Evolutionary conservation across 495 filamentous ascomycete genomes (phyloP).

Genomic region (Cairneyella variabilis): DNA sequence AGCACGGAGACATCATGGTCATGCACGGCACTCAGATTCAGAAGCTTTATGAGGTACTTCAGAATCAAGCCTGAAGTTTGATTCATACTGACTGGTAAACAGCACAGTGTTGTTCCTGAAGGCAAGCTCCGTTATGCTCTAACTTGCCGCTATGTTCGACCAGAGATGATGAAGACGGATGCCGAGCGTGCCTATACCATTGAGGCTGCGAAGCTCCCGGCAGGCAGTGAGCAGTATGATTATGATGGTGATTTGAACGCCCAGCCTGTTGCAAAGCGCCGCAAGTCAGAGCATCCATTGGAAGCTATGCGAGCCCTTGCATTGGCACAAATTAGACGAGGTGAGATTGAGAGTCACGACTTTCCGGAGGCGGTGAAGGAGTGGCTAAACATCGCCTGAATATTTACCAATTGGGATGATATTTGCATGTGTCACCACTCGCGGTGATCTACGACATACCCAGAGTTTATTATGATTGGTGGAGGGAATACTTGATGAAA

Average conservation of each 20-base stretch:
- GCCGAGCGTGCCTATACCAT: constrained; percentile 26
- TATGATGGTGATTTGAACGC: constrained; percentile 18
- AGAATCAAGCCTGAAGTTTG: not conserved
- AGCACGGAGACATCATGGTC: constrained; percentile 77
- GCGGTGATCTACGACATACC: too few species aligned
- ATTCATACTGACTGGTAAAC: constrained; percentile 18
- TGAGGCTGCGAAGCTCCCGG: constrained; percentile 34
- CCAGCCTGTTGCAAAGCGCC: too few species aligned
- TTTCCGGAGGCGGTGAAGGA: too few species aligned
- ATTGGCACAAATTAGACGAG: too few species aligned
- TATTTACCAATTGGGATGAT: too few species aligned
- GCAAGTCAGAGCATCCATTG: too few species aligned
- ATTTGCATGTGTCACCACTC: too few species aligned
- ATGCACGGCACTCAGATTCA: constrained; percentile 78
- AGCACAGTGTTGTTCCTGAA: constrained; percentile 59
- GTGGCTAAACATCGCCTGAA: too few species aligned
- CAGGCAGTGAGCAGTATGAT: constrained; percentile 18
- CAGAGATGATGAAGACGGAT: constrained; percentile 33
- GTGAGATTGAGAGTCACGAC: too few species aligned
- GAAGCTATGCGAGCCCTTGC: too few species aligned
- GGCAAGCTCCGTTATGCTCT: constrained; percentile 65
- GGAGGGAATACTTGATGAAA: too few species aligned
- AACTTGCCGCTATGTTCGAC: constrained; percentile 50
- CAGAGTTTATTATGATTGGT: too few species aligned
- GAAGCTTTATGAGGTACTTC: constrained; percentile 61